phyloP scores from a whole-genome alignment of 2,329 filamentous ascomycete genomes.

The Zelopaecilomyces penicillatus region DNA sequence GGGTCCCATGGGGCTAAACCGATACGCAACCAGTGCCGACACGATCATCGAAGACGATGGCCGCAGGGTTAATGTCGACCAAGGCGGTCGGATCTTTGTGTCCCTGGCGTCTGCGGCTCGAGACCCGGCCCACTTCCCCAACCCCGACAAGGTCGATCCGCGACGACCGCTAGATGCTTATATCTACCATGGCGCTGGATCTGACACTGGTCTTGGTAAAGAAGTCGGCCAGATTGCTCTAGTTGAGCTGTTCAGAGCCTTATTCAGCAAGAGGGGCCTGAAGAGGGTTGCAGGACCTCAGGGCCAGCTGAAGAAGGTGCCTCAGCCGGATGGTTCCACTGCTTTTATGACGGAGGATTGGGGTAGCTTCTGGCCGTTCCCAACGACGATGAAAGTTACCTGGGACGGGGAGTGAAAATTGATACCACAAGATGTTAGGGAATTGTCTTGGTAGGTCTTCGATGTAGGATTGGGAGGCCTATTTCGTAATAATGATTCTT shows the following conservation, averaged over 20 bases:
- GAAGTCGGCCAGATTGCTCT: constrained; percentile 54
- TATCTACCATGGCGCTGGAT: constrained; percentile 54
- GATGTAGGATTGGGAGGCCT: no score
- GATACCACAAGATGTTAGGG: no score
- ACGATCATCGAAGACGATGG: constrained; percentile 44
- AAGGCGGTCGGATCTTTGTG: constrained; percentile 54
- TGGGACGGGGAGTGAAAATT: constrained; percentile 32
- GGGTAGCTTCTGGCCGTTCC: constrained; percentile 39
- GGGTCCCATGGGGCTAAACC: constrained; percentile 53
- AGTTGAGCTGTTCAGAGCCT: constrained; percentile 57
- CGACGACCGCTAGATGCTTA: constrained; percentile 56
- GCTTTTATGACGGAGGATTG: constrained; percentile 61
- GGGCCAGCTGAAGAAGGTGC: constrained; percentile 60
- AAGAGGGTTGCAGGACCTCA: constrained; percentile 53
- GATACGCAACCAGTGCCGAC: constrained; percentile 40
- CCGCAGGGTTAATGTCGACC: constrained; percentile 39
- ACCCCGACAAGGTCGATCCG: constrained; percentile 53
- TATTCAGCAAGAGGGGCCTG: constrained; percentile 54
- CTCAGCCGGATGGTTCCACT: constrained; percentile 43
- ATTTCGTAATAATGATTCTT: no score
- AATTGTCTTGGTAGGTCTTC: no score
- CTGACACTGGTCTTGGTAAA: constrained; percentile 54
- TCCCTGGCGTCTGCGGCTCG: constrained; percentile 49
- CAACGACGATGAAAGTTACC: constrained; percentile 44
- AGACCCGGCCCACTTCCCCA: constrained; percentile 51